phyloP scores from a whole-genome alignment of 2,329 filamentous ascomycete genomes.

The Ceratocystiopsis brevicomis region DNA sequence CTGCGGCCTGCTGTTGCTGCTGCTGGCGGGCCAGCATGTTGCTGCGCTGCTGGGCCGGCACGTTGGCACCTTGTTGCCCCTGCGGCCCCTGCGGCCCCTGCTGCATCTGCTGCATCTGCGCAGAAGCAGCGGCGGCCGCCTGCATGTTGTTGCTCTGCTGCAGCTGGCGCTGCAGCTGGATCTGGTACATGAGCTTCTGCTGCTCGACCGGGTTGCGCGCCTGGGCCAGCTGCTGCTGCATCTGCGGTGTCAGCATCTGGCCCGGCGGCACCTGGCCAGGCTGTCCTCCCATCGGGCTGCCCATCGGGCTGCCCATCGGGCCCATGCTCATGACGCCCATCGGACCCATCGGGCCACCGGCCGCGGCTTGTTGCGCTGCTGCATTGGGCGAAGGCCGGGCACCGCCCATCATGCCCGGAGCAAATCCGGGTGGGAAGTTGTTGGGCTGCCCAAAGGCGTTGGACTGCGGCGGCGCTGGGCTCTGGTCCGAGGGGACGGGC shows the following conservation, averaged over 20 bases:
- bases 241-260: slow-evolving; percentile 15
- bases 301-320: slow-evolving; percentile 15
- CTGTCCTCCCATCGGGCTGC: too few species aligned
- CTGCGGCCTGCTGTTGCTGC: slow-evolving; percentile 17
- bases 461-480: slow-evolving; percentile 56
- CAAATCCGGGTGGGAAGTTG: slow-evolving; percentile 38
- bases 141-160: slow-evolving; percentile 36
- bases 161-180: slow-evolving; percentile 63
- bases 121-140: too few species aligned
- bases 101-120: slow-evolving; percentile 9
- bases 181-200: slow-evolving; percentile 63
- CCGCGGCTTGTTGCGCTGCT: slow-evolving; percentile 24
- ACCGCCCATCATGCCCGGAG: slow-evolving; percentile 38
- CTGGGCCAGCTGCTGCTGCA: slow-evolving; percentile 22
- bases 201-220: slow-evolving; percentile 44
- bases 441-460: slow-evolving; percentile 45
- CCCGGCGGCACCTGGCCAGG: slow-evolving; percentile 8
- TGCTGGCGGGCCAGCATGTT: slow-evolving; percentile 15
- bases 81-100: too few species aligned
- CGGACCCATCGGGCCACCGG: slow-evolving; percentile 16
- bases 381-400: slow-evolving; percentile 36
- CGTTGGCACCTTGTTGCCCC: slow-evolving; percentile 11
- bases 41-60: slow-evolving; percentile 16
- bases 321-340: slow-evolving; percentile 23
- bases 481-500: slow-evolving; percentile 57